Percentiles rank a stretch among this genome's conserved stretches.
These are phyloP conservation scores for Nitzschia sp. DNA, from an alignment of 108 stramenopile species.

Conservation along the genomic window DNA sequence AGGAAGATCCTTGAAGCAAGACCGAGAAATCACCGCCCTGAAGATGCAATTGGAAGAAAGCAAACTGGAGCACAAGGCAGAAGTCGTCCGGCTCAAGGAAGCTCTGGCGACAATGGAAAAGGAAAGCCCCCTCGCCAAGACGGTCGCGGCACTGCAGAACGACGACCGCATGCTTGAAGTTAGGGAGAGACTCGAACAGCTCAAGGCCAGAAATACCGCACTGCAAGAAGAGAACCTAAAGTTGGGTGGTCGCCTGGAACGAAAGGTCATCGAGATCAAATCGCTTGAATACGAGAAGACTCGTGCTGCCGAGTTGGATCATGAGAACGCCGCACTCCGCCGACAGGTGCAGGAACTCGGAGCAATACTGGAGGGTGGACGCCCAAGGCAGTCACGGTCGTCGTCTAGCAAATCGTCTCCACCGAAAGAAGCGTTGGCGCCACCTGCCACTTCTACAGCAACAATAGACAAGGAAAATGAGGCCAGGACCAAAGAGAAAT, in stretches of 20 bases:
- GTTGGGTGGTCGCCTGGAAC: conserved; percentile 51
- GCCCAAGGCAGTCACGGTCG: conserved; percentile 4
- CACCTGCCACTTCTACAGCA: neutral
- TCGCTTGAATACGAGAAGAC: conserved; percentile 55
- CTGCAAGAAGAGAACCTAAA: conserved; percentile 78
- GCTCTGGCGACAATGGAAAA: conserved; percentile 49
- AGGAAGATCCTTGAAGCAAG: conserved; percentile 49
- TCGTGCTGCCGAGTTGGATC: conserved; percentile 61
- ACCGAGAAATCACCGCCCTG: conserved; percentile 67
- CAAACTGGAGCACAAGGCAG: conserved; percentile 63
- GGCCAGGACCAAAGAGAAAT: conserved; percentile 9
- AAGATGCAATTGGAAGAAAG: conserved; percentile 72
- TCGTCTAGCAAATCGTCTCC: neutral
- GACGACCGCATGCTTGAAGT: conserved; percentile 65
- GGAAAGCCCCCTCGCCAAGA: conserved; percentile 42
- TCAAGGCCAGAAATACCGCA: conserved; percentile 51
- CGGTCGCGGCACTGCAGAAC: conserved; percentile 25
- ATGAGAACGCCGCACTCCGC: conserved; percentile 56
- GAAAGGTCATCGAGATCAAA: conserved; percentile 32
- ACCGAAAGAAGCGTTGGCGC: neutral
- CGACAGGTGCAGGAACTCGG: conserved; percentile 64
- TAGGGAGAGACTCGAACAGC: conserved; percentile 66
- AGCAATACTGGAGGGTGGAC: conserved; percentile 15
- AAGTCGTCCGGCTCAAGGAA: conserved; percentile 68
- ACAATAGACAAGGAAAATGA: neutral